Conservation (phyloP, 192 early-diverging fungal genomes). For the Podila horticola region DNA sequence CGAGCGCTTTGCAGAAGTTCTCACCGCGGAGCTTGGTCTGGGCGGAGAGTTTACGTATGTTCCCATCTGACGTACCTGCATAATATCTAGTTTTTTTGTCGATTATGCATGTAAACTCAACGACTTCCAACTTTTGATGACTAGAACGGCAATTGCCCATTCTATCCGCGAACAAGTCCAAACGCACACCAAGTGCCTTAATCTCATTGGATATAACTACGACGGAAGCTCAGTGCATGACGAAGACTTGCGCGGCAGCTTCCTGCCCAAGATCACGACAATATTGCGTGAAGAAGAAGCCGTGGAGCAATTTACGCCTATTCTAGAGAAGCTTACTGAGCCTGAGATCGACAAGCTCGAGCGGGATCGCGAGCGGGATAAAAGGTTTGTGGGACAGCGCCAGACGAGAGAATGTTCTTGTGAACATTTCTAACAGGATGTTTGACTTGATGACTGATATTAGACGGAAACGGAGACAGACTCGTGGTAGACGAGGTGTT, state of each 20-base stretch:
- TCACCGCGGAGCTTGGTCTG: conserved; percentile 80
- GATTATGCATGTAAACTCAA: no score
- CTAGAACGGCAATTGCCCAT: conserved; percentile 89
- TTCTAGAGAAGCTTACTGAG: conserved; percentile 71
- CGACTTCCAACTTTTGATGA: neutral
- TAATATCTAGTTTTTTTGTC: neutral
- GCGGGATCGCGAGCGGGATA: conserved; percentile 84
- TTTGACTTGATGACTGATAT: neutral
- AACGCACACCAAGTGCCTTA: conserved; percentile 82
- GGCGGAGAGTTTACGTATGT: conserved; percentile 87
- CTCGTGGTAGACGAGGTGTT: conserved; percentile 72
- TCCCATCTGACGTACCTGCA: neutral
- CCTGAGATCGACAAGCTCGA: conserved; percentile 85
- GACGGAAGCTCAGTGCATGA: conserved; percentile 81
- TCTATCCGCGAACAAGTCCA: conserved; percentile 95
- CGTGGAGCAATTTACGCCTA: conserved; percentile 69
- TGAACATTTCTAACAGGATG: neutral
- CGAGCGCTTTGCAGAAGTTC: conserved; percentile 86
- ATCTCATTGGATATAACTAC: conserved; percentile 85
- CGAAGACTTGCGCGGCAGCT: conserved; percentile 74
- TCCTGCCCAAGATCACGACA: conserved; percentile 70
- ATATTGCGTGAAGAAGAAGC: conserved; percentile 60
- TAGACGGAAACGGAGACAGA: conserved; percentile 88
- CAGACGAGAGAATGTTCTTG: neutral
- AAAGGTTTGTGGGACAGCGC: conserved; percentile 43